Evolutionary conservation across 352 stramenopile species (phyloP).

Genomic region (Phytophthora sojae): DNA sequence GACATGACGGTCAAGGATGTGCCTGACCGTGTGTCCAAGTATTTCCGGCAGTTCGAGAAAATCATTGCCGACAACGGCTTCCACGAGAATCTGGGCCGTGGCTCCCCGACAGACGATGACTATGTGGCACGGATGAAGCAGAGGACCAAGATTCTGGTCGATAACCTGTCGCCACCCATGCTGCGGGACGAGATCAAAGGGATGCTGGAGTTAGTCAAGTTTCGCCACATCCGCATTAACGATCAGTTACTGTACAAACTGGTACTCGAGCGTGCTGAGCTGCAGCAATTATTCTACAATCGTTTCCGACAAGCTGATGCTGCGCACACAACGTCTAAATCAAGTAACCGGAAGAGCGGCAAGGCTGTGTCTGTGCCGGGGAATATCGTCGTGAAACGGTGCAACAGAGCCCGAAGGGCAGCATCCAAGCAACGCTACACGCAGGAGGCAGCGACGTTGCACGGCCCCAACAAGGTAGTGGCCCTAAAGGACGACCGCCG

Average conservation of each 20-base stretch:
- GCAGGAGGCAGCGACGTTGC: no score
- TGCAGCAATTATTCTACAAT: background rate
- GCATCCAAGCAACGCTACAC: no score
- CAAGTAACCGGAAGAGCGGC: background rate
- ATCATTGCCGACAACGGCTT: background rate
- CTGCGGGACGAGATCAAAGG: background rate
- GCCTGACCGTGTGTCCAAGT: constrained; percentile 8
- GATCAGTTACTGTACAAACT: background rate
- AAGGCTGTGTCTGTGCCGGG: background rate
- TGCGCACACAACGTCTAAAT: background rate
- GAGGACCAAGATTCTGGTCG: background rate
- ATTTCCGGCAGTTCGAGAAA: constrained; percentile 11
- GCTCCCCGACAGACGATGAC: background rate
- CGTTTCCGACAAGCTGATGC: background rate
- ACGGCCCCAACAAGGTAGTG: no score
- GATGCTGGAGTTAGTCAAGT: background rate
- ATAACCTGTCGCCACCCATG: background rate
- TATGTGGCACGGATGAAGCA: background rate
- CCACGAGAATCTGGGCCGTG: constrained; percentile 5
- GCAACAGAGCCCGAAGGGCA: no score
- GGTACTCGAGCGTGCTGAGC: background rate
- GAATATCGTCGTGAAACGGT: no score
- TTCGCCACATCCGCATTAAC: background rate
- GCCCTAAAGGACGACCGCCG: background rate
- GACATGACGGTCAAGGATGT: no score